Evolutionary conservation across 2,329 filamentous ascomycete genomes (phyloP).

Genomic region (Alternaria metachromatica): DNA sequence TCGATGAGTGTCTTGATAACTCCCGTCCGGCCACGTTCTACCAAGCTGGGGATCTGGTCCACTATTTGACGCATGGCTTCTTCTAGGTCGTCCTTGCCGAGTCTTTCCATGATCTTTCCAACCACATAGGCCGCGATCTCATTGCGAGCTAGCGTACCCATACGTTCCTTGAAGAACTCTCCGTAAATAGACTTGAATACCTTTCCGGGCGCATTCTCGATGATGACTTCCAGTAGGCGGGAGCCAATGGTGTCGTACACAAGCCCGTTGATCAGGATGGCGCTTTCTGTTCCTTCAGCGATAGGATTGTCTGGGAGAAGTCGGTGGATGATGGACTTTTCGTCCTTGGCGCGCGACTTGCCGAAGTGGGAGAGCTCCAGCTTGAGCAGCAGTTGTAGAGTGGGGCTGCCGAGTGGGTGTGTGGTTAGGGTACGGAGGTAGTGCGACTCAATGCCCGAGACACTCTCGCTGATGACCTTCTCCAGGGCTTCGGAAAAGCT

Average conservation of each 20-base stretch:
- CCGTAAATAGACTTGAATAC: conserved; percentile 88
- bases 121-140: conserved; percentile 90
- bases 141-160: conserved; percentile 83
- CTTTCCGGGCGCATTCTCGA: conserved; percentile 81
- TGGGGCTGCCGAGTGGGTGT: conserved; percentile 89
- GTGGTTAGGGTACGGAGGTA: conserved; percentile 84
- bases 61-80: conserved; percentile 74
- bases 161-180: conserved; percentile 78
- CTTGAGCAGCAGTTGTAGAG: conserved; percentile 87
- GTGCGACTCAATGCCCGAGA: conserved; percentile 76
- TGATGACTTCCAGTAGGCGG: conserved; percentile 84
- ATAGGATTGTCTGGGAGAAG: conserved; percentile 83
- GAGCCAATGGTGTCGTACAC: conserved; percentile 92
- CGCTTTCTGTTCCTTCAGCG: conserved; percentile 73
- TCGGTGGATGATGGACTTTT: conserved; percentile 73
- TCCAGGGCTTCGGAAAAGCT: conserved; percentile 79
- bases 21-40: conserved; percentile 77
- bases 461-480: conserved; percentile 81
- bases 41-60: conserved; percentile 74
- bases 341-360: conserved; percentile 69
- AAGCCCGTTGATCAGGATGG: conserved; percentile 82
- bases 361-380: conserved; percentile 80
- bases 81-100: conserved; percentile 85
- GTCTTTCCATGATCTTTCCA: conserved; percentile 78
- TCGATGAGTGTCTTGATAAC: conserved; percentile 85